Conservation (phyloP, 371 early-diverging fungal genomes). For the Mucor velutinosus region DNA sequence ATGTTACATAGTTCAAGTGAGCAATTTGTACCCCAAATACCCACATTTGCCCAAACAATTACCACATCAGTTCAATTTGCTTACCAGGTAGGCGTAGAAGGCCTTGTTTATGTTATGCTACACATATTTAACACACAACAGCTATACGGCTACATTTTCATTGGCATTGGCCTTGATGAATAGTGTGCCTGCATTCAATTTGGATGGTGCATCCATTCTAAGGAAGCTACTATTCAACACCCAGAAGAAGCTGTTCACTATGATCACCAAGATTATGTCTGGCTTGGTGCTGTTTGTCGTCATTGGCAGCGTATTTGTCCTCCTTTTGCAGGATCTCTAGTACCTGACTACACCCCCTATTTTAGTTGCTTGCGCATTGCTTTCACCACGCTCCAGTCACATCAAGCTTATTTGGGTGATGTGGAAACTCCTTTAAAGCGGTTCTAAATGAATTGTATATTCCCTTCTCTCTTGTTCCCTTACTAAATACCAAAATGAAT, state of each 20-base stretch:
- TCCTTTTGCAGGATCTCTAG: background rate
- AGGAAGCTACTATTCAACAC: background rate
- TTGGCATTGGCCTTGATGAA: background rate
- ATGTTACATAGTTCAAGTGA: background rate
- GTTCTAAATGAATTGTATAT: background rate
- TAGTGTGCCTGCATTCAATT: background rate
- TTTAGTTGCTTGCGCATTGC: background rate
- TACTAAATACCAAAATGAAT: constrained; percentile 65
- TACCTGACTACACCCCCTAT: background rate
- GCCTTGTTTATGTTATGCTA: background rate
- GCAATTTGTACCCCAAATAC: background rate
- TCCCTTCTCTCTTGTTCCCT: constrained; percentile 1
- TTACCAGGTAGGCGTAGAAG: background rate
- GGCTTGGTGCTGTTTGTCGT: background rate
- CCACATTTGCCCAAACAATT: background rate
- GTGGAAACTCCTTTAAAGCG: background rate
- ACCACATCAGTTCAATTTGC: background rate
- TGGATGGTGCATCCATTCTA: background rate
- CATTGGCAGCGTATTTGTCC: background rate
- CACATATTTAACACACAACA: background rate
- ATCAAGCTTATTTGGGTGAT: background rate
- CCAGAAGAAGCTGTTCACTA: background rate
- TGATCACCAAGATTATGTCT: background rate
- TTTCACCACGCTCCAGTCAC: background rate
- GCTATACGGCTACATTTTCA: background rate